Conservation (phyloP, 2,329 filamentous ascomycete species). For the Corynespora cassiicola region DNA sequence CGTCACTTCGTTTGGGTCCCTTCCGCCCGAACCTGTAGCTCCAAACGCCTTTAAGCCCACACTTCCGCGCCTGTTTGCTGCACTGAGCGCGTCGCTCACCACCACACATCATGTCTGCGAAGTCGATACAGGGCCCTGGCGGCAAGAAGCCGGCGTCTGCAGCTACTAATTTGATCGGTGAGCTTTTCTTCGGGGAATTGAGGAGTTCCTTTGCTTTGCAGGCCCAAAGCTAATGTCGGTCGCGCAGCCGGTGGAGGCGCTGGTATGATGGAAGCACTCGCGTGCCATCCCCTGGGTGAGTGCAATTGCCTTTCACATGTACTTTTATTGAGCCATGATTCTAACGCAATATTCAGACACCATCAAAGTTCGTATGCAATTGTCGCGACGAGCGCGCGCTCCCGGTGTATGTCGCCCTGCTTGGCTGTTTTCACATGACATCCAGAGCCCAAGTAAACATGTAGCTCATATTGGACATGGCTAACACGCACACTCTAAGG, state of each 20-base stretch:
- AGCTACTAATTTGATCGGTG: conserved; percentile 91
- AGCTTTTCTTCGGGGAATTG: conserved; percentile 32
- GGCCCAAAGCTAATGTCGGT: conserved; percentile 18
- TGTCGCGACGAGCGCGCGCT: conserved; percentile 81
- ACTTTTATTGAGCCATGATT: background rate
- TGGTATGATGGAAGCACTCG: conserved; percentile 99
- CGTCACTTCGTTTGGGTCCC: conserved; percentile 16
- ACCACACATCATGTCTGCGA: conserved; percentile 62
- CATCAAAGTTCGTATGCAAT: conserved; percentile 99
- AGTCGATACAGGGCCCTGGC: conserved; percentile 61
- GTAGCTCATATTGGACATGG: background rate
- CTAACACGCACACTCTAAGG: conserved; percentile 42
- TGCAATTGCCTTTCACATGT: conserved; percentile 9
- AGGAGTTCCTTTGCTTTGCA: background rate
- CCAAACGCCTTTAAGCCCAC: conserved; percentile 1
- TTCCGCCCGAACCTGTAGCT: background rate
- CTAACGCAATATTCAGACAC: conserved; percentile 69
- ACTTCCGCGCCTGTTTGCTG: no score
- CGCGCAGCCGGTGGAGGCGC: conserved; percentile 88
- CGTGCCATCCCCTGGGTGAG: conserved; percentile 89
- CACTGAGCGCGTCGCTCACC: conserved; percentile 15
- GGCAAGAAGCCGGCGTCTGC: conserved; percentile 82
- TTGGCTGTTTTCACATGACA: conserved; percentile 7
- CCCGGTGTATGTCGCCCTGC: conserved; percentile 68
- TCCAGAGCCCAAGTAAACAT: background rate